Evolutionary conservation across 2,329 filamentous ascomycete species (phyloP).

Genomic region (Alternaria ethzedia): DNA sequence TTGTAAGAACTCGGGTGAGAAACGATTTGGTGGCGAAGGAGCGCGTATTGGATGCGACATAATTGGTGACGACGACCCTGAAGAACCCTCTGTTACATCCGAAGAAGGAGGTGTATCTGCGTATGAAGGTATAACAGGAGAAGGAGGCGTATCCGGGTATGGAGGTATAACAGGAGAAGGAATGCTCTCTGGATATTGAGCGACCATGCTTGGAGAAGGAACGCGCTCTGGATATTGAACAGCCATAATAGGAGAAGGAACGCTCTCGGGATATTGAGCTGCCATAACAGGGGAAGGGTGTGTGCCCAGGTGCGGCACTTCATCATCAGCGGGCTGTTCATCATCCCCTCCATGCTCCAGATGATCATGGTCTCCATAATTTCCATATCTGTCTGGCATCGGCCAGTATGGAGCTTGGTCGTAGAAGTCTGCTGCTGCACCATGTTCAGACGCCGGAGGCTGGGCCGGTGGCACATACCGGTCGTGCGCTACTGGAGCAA

Average conservation of each 20-base stretch:
- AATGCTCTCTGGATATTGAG: no score
- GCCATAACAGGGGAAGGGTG: background rate
- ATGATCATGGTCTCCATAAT: background rate
- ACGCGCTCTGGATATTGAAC: no score
- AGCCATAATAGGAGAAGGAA: background rate
- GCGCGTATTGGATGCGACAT: background rate
- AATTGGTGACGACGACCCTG: background rate
- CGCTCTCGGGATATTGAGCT: no score
- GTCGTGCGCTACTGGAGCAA: background rate
- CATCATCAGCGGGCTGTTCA: background rate
- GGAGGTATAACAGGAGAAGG: no score
- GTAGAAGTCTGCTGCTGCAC: background rate
- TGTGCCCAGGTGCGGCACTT: background rate
- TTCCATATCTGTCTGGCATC: background rate
- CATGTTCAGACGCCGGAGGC: background rate
- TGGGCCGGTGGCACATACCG: background rate
- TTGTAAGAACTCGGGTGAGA: background rate
- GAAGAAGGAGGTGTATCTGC: background rate
- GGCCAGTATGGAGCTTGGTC: background rate
- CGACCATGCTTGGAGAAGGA: no score
- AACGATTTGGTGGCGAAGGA: background rate
- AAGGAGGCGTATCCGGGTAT: background rate
- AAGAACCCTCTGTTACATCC: background rate
- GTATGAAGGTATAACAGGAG: background rate
- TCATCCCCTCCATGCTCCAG: background rate